These are phyloP conservation scores for Eutrema heterophyllum DNA, from an alignment of 345 rosid genomes.

Conservation along the genomic window DNA sequence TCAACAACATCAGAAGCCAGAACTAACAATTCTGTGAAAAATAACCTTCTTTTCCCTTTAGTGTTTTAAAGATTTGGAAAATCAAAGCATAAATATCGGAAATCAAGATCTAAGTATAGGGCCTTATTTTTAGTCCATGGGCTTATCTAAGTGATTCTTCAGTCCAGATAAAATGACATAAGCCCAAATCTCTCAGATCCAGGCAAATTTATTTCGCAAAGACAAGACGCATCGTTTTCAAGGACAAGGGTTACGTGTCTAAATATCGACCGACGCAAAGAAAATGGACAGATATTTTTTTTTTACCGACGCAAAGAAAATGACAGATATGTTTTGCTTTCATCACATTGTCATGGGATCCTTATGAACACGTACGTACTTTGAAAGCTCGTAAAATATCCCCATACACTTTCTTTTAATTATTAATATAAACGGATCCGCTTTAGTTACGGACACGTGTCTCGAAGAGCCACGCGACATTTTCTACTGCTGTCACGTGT, in stretches of 20 bases:
- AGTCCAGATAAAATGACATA: neutral
- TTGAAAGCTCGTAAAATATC: no score
- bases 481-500: constrained; percentile 3
- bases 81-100: no score
- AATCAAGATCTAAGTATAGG: neutral
- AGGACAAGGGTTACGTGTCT: neutral
- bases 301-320: no score
- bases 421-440: neutral
- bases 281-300: no score
- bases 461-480: neutral
- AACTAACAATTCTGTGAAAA: no score
- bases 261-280: no score
- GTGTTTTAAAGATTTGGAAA: no score
- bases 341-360: no score
- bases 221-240: constrained; percentile 1
- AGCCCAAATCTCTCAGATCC: neutral
- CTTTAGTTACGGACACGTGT: neutral
- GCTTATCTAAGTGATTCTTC: neutral
- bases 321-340: no score
- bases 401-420: neutral
- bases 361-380: no score
- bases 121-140: neutral
- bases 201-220: neutral
- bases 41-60: no score
- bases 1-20: no score